Percentiles rank a stretch among this genome's conserved stretches.
Conservation (phyloP, 1,284 basidiomycete species). For the Golubevia pallescens region DNA sequence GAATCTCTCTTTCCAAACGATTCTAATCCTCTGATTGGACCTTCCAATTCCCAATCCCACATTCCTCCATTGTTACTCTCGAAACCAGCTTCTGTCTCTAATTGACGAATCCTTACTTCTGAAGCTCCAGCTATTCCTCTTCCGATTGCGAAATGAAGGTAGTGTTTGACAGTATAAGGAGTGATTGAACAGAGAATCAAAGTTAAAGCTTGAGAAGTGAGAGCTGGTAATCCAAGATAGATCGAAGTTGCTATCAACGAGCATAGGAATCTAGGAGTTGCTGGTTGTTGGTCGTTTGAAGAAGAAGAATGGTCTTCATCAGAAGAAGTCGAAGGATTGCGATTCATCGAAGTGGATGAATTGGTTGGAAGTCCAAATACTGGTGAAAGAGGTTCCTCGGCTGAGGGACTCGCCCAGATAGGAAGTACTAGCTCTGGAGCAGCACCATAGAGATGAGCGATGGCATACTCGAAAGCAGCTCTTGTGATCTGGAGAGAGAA, state of each 20-base stretch:
- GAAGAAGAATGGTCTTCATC: slow-evolving; percentile 47
- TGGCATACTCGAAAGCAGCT: slow-evolving; percentile 50
- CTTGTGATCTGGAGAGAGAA: slow-evolving; percentile 30
- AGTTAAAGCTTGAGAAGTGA: slow-evolving; percentile 77
- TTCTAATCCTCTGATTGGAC: slow-evolving; percentile 73
- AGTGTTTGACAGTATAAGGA: slow-evolving; percentile 77
- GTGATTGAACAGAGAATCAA: slow-evolving; percentile 78
- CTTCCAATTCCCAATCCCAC: slow-evolving; percentile 68
- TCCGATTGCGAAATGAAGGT: slow-evolving; percentile 83
- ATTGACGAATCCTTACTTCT: slow-evolving; percentile 36
- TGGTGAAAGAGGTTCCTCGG: slow-evolving; percentile 22
- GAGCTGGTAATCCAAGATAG: slow-evolving; percentile 80
- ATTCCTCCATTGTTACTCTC: slow-evolving; percentile 16
- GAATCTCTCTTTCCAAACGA: slow-evolving; percentile 70
- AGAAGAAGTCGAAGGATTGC: not conserved
- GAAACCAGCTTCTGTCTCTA: slow-evolving; percentile 24
- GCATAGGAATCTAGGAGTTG: slow-evolving; percentile 80
- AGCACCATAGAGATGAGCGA: slow-evolving; percentile 47
- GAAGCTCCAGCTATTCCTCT: slow-evolving; percentile 71
- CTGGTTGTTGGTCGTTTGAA: slow-evolving; percentile 71
- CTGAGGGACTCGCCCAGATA: slow-evolving; percentile 33
- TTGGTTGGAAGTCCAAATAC: slow-evolving; percentile 1
- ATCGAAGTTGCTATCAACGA: slow-evolving; percentile 84
- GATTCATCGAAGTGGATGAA: no score
- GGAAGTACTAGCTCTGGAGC: slow-evolving; percentile 45